Evolutionary conservation across 148 eudicot species (phyloP).

Genomic region (Tetragonia tetragonoides): DNA sequence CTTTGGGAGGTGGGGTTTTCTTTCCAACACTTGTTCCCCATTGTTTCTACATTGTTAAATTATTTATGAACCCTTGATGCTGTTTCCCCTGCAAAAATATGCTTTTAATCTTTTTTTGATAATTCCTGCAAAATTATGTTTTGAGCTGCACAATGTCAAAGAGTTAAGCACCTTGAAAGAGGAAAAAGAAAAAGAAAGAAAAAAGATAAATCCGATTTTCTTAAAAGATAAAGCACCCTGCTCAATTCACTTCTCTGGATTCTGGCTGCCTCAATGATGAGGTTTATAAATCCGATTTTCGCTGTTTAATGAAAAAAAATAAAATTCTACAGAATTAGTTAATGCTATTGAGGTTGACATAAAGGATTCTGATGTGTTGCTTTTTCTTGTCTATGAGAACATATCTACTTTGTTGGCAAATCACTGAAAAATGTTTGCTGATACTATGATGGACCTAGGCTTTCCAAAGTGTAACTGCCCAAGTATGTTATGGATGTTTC

Average conservation of each 20-base stretch:
- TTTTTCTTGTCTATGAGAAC: neutral
- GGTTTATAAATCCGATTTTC: no score
- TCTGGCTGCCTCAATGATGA: no score
- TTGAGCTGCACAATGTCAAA: neutral
- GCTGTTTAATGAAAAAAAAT: no score
- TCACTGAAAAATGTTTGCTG: neutral
- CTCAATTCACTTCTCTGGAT: no score
- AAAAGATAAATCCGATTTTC: no score
- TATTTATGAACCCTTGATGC: no score
- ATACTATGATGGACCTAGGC: neutral
- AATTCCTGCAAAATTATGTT: neutral
- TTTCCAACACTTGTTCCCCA: neutral
- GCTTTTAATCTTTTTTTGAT: neutral
- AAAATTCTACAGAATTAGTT: no score
- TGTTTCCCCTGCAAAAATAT: no score
- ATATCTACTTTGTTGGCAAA: neutral
- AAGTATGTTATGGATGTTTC: neutral
- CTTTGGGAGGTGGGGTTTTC: conserved; percentile 22
- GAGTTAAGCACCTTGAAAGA: no score
- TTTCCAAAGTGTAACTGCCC: neutral
- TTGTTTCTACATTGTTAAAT: neutral
- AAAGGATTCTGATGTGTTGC: neutral
- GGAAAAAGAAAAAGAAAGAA: no score
- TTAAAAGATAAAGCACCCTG: no score
- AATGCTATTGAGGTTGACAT: no score